Percentiles rank a stretch among this genome's conserved stretches.
These are phyloP conservation scores for Diospyros kaki DNA, from an alignment of 148 eudicot species.

Conservation along the genomic window DNA sequence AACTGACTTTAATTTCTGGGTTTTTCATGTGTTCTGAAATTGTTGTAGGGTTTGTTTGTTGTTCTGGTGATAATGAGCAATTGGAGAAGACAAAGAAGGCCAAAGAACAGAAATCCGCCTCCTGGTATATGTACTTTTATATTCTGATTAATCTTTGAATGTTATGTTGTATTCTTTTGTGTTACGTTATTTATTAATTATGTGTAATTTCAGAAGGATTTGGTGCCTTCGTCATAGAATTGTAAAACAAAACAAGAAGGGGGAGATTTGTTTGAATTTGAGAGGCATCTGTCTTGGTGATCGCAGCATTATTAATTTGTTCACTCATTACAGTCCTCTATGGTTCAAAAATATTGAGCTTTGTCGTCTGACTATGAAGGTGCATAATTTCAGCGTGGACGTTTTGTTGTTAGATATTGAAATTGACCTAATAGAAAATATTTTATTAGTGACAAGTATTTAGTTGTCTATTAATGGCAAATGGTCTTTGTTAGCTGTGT, in stretches of 20 bases:
- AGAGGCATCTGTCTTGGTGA: background rate
- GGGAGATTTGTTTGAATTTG: background rate
- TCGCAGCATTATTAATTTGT: background rate
- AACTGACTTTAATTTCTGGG: background rate
- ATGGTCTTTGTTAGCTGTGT: background rate
- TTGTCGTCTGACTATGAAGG: background rate
- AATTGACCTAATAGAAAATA: background rate
- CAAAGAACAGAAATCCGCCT: conserved; percentile 34
- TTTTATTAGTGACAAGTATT: background rate
- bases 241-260: too few species aligned
- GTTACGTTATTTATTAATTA: background rate
- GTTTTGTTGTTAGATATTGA: conserved; percentile 3
- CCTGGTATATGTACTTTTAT: conserved; percentile 16
- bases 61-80: conserved; percentile 20
- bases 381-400: background rate
- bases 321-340: background rate
- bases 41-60: background rate
- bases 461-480: background rate
- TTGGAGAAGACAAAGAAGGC: conserved; percentile 28
- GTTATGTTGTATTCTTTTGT: background rate
- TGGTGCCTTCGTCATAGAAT: too few species aligned
- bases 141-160: background rate
- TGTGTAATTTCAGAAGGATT: background rate
- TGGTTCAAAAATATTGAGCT: background rate
- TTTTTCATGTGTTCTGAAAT: background rate